These are phyloP conservation scores for Fusarium sp. DNA, from an alignment of 2,329 filamentous ascomycete species.

Conservation along the genomic window DNA sequence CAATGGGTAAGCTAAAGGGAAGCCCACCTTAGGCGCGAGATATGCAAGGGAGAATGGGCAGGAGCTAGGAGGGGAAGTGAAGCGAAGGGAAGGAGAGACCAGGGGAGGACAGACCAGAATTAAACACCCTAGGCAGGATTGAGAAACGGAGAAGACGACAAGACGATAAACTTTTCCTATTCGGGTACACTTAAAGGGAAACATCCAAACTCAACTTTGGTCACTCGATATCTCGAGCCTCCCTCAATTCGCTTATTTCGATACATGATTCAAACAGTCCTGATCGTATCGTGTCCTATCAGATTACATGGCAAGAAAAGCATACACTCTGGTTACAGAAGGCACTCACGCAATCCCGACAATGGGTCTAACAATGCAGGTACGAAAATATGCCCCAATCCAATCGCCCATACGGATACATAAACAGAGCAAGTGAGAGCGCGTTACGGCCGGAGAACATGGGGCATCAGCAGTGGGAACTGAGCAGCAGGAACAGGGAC, in stretches of 20 bases:
- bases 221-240: conserved; percentile 16
- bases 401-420: conserved; percentile 2
- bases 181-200: conserved; percentile 14
- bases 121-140: conserved; percentile 17
- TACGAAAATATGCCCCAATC: conserved; percentile 22
- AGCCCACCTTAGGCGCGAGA: conserved; percentile 27
- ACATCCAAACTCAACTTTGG: conserved; percentile 12
- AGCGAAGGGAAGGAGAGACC: conserved; percentile 28
- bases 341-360: conserved; percentile 15
- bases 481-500: conserved; percentile 18
- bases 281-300: neutral
- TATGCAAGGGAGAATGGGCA: conserved; percentile 5
- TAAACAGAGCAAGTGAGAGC: conserved; percentile 12
- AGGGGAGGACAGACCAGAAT: neutral
- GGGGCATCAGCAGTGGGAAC: conserved; percentile 26
- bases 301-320: neutral
- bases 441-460: conserved; percentile 23
- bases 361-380: conserved; percentile 31
- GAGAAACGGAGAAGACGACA: conserved; percentile 10
- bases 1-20: conserved; percentile 12
- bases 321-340: conserved; percentile 2
- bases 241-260: conserved; percentile 21
- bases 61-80: conserved; percentile 17
- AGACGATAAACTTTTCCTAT: conserved; percentile 29
- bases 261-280: conserved; percentile 12